These are phyloP conservation scores for Jacaranda copaia DNA, from an alignment of 257 asterid species.

Conservation along the genomic window DNA sequence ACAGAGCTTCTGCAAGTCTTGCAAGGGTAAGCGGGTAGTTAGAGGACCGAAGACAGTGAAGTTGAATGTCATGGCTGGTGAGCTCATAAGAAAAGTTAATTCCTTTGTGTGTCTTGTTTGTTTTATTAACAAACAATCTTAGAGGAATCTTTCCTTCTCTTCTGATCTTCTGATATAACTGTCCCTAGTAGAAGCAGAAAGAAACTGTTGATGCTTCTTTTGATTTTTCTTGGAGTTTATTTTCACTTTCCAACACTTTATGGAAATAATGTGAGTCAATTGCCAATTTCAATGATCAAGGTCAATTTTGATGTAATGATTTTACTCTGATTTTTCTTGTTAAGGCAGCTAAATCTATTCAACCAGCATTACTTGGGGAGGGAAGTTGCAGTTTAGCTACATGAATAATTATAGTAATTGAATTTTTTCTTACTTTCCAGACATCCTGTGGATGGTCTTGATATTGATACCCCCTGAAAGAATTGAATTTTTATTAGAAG, in stretches of 20 bases:
- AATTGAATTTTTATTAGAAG: neutral
- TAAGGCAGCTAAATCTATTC: slow-evolving; percentile 17
- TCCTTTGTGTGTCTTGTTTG: neutral
- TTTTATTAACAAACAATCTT: too few species aligned
- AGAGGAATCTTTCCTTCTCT: too few species aligned
- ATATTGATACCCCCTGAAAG: neutral
- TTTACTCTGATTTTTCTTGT: slow-evolving; percentile 11
- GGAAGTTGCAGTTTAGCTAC: slow-evolving; percentile 21
- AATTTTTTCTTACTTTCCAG: slow-evolving; percentile 9
- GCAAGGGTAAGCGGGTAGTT: slow-evolving; percentile 80
- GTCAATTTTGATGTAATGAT: neutral
- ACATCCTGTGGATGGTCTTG: neutral
- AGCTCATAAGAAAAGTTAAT: slow-evolving; percentile 19
- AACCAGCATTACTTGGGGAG: slow-evolving; percentile 21
- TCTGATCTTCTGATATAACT: too few species aligned
- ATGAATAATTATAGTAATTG: slow-evolving; percentile 15
- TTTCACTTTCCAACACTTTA: neutral
- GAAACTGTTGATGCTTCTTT: neutral
- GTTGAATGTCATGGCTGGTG: slow-evolving; percentile 83
- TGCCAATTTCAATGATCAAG: slow-evolving; percentile 17
- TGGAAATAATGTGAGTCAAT: slow-evolving; percentile 5
- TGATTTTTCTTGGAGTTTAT: neutral
- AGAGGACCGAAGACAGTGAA: slow-evolving; percentile 80
- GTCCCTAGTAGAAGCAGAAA: too few species aligned
- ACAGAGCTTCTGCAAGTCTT: slow-evolving; percentile 87